Evolutionary conservation across 176 grass and related monocot species (phyloP), one percentile per base, ranked within the genome.

Genomic region (Themeda triandra): DNA sequence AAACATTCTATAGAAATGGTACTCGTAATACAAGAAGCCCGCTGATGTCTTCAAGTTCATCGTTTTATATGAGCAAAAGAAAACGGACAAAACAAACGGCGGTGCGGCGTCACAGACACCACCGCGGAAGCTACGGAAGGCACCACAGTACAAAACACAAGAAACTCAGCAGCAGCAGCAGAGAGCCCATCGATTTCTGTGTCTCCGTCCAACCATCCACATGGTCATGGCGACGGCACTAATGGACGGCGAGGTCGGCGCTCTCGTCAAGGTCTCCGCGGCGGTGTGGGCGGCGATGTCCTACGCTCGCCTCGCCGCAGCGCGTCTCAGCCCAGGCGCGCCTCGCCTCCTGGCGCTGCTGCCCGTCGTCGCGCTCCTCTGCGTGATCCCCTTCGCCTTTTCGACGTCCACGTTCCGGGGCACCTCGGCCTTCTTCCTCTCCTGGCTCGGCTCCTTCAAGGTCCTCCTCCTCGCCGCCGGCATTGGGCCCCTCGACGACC

Each of bases 391-490:
- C 21, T 80, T 83, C 6, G 66, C 67, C 72, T 92, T 94, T 84
- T 85, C 87, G 41, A 87, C 86, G 37, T 51, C 83, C 77, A 73
- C 78, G n/a, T 79, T 92, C 84, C 89, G 89, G 9, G 85, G 89
- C 37, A 66, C 63, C 66, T 80, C 89, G n/a, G 86, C 25, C 56
- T 78, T 94, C 81, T 87, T 94, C 21, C 84, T 94, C 25, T 11
- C 65, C 27, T 94, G 89, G 92, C 86, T 94, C 29, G 81, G 83
- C 71, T 66, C 85, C 83, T 89, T 91, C 86, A 94, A 88, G 66
- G 27, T 94, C 12, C 84, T 94, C 73, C 89, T 94, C 59, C 92
- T 94, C 83, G 86, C 87, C 78, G 69, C 80, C 10, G 89, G 80
- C 30, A 72, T n/a, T 25, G 87, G 89, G 14, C 92, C 92, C 13